Percentiles rank a stretch among this genome's conserved stretches.
Conservation (phyloP, 192 early-diverging fungal genomes). For the Linnemannia exigua region DNA sequence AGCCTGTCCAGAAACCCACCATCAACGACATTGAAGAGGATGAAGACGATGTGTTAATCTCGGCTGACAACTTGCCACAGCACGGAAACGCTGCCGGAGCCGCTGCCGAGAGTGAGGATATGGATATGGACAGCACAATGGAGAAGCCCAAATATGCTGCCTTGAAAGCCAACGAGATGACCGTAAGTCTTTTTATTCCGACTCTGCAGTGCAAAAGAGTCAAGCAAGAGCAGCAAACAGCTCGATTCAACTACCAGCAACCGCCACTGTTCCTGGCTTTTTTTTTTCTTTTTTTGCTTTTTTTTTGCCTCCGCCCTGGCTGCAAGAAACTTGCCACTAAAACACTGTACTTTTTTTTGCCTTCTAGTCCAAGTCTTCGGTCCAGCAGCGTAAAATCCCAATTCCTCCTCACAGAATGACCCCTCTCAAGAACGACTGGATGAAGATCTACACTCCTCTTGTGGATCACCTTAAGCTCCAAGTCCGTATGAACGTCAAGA, state of each 20-base stretch:
- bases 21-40: slow-evolving; percentile 44
- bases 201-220: too few species aligned
- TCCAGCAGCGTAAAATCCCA: slow-evolving; percentile 79
- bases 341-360: not conserved
- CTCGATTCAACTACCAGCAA: not conserved
- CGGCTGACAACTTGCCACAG: slow-evolving; percentile 67
- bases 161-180: slow-evolving; percentile 66
- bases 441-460: slow-evolving; percentile 96
- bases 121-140: slow-evolving; percentile 55
- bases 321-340: not conserved
- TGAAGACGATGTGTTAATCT: slow-evolving; percentile 79
- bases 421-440: slow-evolving; percentile 93
- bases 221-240: not conserved
- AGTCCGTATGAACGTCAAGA: slow-evolving; percentile 94
- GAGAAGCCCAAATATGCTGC: slow-evolving; percentile 79
- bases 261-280: not conserved
- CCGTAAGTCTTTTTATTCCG: slow-evolving; percentile 12
- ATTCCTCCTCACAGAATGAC: slow-evolving; percentile 96
- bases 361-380: slow-evolving; percentile 35
- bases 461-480: slow-evolving; percentile 97
- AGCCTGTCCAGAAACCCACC: slow-evolving; percentile 51
- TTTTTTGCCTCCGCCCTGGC: slow-evolving; percentile 2
- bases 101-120: slow-evolving; percentile 44
- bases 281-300: too few species aligned
- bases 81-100: slow-evolving; percentile 43